Percentiles rank a stretch among this genome's conserved stretches.
Evolutionary conservation across 768 basidiomycete genomes (phyloP).

Genomic region (Postia placenta): DNA sequence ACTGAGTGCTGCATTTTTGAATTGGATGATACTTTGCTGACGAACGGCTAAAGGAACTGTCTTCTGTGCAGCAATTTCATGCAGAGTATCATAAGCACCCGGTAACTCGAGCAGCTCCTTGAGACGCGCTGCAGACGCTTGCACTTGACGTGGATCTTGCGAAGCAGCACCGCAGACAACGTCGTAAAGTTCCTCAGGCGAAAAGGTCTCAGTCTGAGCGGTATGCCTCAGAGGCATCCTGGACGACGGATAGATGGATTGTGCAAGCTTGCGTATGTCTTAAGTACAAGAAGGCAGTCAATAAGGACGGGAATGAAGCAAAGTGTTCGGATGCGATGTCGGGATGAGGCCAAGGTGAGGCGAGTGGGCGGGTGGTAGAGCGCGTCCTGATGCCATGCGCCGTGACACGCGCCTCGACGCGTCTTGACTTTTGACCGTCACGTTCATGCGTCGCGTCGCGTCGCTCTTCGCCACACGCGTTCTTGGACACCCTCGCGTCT

Average conservation of each 20-base stretch:
- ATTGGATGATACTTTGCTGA: slow-evolving; percentile 80
- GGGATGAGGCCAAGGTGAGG: too few species aligned
- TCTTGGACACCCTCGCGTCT: too few species aligned
- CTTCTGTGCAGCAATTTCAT: slow-evolving; percentile 63
- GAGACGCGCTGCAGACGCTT: slow-evolving; percentile 50
- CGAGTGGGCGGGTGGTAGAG: neutral
- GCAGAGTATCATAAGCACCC: slow-evolving; percentile 66
- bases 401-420: slow-evolving; percentile 7
- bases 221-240: neutral
- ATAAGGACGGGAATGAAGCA: neutral
- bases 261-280: neutral
- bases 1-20: slow-evolving; percentile 71
- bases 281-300: neutral
- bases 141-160: slow-evolving; percentile 51
- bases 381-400: neutral
- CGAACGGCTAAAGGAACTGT: slow-evolving; percentile 60
- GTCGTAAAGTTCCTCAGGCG: slow-evolving; percentile 59
- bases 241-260: neutral
- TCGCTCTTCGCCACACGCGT: neutral
- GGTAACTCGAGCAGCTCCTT: slow-evolving; percentile 62
- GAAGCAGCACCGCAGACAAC: slow-evolving; percentile 66
- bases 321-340: neutral
- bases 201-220: slow-evolving; percentile 32
- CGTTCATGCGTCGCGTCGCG: neutral
- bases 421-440: neutral